Percentiles rank a stretch among this genome's conserved stretches.
Evolutionary conservation across 148 eudicot species (phyloP).

Genomic region (Amaranthus hypochondriacus): DNA sequence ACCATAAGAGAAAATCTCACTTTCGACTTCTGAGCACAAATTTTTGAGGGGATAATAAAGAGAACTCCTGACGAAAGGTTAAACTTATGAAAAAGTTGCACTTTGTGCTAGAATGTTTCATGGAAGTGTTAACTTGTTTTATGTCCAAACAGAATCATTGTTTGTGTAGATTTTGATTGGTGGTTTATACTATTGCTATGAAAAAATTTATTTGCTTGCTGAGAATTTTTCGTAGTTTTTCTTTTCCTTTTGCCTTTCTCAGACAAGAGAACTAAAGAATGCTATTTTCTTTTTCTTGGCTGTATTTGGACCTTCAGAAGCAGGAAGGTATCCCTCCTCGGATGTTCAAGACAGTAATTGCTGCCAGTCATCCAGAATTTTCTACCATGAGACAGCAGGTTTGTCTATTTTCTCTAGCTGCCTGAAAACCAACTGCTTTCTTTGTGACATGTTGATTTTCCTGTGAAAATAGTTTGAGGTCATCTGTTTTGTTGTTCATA

Average conservation of each 20-base stretch:
- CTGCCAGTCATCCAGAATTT: slow-evolving; percentile 97
- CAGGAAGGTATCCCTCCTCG: slow-evolving; percentile 95
- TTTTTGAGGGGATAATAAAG: too few species aligned
- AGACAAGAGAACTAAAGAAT: not conserved
- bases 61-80: not conserved
- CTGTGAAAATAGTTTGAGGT: not conserved
- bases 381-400: slow-evolving; percentile 99
- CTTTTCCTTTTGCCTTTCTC: not conserved
- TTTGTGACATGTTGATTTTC: not conserved
- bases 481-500: not conserved
- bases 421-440: not conserved
- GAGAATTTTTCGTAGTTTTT: not conserved
- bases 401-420: slow-evolving; percentile 1
- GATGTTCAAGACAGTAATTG: slow-evolving; percentile 95
- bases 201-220: slow-evolving; percentile 4
- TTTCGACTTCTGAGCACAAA: not conserved
- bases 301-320: slow-evolving; percentile 48
- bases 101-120: not conserved
- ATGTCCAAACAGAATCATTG: too few species aligned
- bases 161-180: not conserved
- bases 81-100: not conserved
- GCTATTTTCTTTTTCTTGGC: not conserved
- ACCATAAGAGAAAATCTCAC: too few species aligned
- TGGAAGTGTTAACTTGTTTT: not conserved
- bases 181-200: not conserved